These are phyloP conservation scores for Epichloe bromicola DNA, from an alignment of 2,329 filamentous ascomycete species.

Conservation along the genomic window DNA sequence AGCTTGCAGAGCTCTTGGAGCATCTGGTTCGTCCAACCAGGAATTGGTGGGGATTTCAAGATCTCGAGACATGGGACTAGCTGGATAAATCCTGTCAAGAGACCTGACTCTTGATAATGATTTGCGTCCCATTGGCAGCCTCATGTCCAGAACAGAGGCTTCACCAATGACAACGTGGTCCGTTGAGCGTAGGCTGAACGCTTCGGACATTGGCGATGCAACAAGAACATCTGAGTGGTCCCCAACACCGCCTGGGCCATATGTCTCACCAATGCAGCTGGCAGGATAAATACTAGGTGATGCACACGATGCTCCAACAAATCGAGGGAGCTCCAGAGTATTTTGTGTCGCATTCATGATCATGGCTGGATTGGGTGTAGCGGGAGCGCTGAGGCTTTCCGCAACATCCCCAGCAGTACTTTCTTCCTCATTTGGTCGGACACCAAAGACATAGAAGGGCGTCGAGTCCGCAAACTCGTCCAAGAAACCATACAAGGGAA, in stretches of 20 bases:
- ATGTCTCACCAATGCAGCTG: slow-evolving; percentile 23
- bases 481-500: slow-evolving; percentile 32
- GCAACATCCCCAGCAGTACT: slow-evolving; percentile 8
- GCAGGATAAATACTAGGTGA: slow-evolving; percentile 13
- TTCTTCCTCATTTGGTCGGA: slow-evolving; percentile 14
- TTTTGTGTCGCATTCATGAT: slow-evolving; percentile 17
- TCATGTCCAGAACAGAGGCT: slow-evolving; percentile 25
- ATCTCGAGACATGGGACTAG: slow-evolving; percentile 19
- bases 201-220: slow-evolving; percentile 21
- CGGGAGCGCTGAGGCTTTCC: slow-evolving; percentile 9
- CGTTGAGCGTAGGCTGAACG: slow-evolving; percentile 19
- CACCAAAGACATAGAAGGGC: slow-evolving; percentile 36
- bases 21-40: slow-evolving; percentile 11
- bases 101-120: slow-evolving; percentile 23
- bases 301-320: slow-evolving; percentile 11
- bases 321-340: neutral
- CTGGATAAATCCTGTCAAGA: slow-evolving; percentile 22
- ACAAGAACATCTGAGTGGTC: slow-evolving; percentile 11
- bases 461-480: slow-evolving; percentile 31
- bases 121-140: slow-evolving; percentile 13
- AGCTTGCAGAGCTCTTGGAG: slow-evolving; percentile 6
- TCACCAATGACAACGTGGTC: slow-evolving; percentile 28
- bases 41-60: slow-evolving; percentile 14
- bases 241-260: slow-evolving; percentile 10
- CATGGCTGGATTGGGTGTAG: slow-evolving; percentile 16